Evolutionary conservation across 108 stramenopile species (phyloP), one percentile per base, ranked within the genome.

Genomic region (Cyclotella sp.): DNA sequence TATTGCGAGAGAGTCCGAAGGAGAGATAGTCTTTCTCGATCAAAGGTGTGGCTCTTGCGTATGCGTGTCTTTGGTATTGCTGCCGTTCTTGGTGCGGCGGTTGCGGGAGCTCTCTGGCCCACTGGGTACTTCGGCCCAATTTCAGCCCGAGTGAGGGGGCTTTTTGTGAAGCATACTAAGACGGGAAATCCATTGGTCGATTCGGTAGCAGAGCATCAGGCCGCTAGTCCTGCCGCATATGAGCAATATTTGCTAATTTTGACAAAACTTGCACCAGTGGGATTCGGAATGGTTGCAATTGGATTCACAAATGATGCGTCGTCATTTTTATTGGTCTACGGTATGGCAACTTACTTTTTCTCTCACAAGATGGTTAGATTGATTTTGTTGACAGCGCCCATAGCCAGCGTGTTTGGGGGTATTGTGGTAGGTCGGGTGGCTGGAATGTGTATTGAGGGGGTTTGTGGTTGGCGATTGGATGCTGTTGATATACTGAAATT

Each of bases 161-260:
- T 98, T 26, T 97, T 98, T 85, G 96, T 97, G 49, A 90, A 90
- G 61, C 97, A 98, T 71, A 95, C 95, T 52, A 95, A 95, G 66
- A 96, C 96, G 14, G 96, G 95, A 0, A 97, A 96, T 81, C 97
- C 96, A 8, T 82, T 98, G 70, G 95, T 98, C 2, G 96, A 96
- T 80, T 86, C 84, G 40, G 96, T 97, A 1, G 95, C 97, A 9
- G 99, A 98, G 91, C 99, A 99, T 88, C 98, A 99, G 89, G 95
- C 97, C 15, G 97, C 99, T 13, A 87, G 84, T 43, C 85, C 85
- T 21, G 85, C 86, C 60, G 94, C 98, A 41, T 99, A 97, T 85
- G 93, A 85, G 73, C 97, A 98, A 75, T 98, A 98, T 75, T 73
- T 99, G 41, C 74, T 93, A 73, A 44, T 83, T 21, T 74, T 93